Conservation (phyloP, 257 asterid genomes). For the Plantago ovata region DNA sequence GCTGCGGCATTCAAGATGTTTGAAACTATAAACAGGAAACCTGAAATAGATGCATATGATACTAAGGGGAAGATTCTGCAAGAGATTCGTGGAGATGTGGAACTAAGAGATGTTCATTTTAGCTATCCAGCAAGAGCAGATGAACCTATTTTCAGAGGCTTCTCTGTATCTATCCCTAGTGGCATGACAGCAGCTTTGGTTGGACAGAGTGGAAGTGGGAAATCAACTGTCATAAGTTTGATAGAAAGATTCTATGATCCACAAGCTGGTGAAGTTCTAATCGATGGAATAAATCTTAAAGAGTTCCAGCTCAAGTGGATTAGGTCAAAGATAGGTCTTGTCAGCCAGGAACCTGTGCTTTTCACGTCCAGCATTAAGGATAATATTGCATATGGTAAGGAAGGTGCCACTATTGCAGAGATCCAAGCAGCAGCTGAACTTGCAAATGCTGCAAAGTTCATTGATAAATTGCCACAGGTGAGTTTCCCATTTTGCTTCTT, state of each 20-base stretch:
- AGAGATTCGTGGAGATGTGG: slow-evolving; percentile 57
- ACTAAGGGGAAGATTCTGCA: slow-evolving; percentile 38
- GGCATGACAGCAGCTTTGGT: slow-evolving; percentile 66
- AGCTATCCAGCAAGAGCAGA: slow-evolving; percentile 63
- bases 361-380: slow-evolving; percentile 67
- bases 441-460: slow-evolving; percentile 73
- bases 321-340: slow-evolving; percentile 67
- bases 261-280: slow-evolving; percentile 51
- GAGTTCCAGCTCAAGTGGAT: slow-evolving; percentile 67
- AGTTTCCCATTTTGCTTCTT: neutral
- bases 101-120: slow-evolving; percentile 46
- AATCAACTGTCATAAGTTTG: slow-evolving; percentile 67
- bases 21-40: slow-evolving; percentile 51
- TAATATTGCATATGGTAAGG: slow-evolving; percentile 65
- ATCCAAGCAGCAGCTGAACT: slow-evolving; percentile 55
- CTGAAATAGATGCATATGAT: slow-evolving; percentile 56
- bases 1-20: slow-evolving; percentile 79
- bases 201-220: slow-evolving; percentile 84
- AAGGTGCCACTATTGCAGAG: slow-evolving; percentile 57
- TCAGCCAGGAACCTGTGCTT: slow-evolving; percentile 81
- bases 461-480: slow-evolving; percentile 65
- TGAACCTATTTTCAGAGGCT: slow-evolving; percentile 56
- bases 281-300: slow-evolving; percentile 56
- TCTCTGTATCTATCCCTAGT: slow-evolving; percentile 50
- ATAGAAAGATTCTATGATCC: slow-evolving; percentile 82